Base-by-base conservation (phyloP, 164 flowering plant genomes). In the Houttuynia cordata region DNA sequence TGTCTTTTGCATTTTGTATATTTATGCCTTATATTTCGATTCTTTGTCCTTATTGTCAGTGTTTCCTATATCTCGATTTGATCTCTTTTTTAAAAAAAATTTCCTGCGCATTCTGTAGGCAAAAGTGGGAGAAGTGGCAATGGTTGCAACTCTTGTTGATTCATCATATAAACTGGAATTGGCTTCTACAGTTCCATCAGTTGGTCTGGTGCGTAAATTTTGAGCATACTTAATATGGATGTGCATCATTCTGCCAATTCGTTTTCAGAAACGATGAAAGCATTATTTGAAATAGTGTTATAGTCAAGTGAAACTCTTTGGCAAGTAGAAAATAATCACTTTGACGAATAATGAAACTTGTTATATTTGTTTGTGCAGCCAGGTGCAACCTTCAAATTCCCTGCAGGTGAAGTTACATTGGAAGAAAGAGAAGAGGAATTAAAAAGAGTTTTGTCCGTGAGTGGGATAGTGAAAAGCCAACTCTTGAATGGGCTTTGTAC, bases 321-420 rank as follows among this genome's bases (percentile, higher is more conserved):
- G 14, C 49, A 45, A 12, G 49, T 10, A 45, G 17, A 45, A 12
- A 17, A 12, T 12, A 45, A 45, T 10, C 17, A 12, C 8, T 17
- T 45, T 45, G 49, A 45, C 14, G 12, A 45, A 12, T 8, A 45
- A 45, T 8, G 37, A 30, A 30, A 37, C 13, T 22, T 51, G 24
- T 37, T 21, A 19, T 53, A 17, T 41, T 52, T 24, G 19, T n/a
- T 42, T n/a, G 12, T 71, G 19, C 83, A 93, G 99, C 97, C 96
- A 56, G 83, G 64, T 67, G 96, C 97, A 64, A 81, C 88, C 17
- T 51, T 93, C 23, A 84, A 68, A 71, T 88, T 93, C 66, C 97
- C 99, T 0, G 54, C 62, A 61, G 99, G 97, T 63, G 94, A 93
- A 76, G 75, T 93, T 62, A 79, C 92, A 59, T 54, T 93, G 56